A percentile compares a stretch with the other conserved stretches of the same genome.
Conservation (phyloP, 1,139 yeast species). For the Sugiyamaella japonica region DNA sequence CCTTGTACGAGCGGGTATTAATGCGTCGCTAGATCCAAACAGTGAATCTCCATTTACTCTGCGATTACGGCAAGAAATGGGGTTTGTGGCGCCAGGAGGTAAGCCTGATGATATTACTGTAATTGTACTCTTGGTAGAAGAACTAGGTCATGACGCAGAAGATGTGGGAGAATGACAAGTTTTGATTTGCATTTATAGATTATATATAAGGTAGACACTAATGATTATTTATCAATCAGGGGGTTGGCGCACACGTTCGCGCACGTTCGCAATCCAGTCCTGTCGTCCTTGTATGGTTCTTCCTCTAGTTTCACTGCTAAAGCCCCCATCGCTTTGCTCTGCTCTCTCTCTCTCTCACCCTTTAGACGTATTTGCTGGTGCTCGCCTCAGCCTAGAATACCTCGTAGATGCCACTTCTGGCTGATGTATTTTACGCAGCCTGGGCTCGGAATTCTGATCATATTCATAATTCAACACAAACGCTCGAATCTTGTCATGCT, state of each 20-base stretch:
- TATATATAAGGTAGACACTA: neutral
- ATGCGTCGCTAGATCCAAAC: constrained; percentile 67
- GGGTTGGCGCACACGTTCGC: too few relatives aligned
- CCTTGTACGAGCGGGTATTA: constrained; percentile 67
- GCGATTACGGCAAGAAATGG: constrained; percentile 54
- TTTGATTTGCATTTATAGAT: constrained; percentile 6
- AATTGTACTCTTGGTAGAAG: constrained; percentile 52
- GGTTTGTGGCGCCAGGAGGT: constrained; percentile 84
- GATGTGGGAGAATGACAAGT: neutral
- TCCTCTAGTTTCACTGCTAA: too few relatives aligned
- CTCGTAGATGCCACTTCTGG: constrained; percentile 25
- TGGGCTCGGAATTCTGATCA: constrained; percentile 14
- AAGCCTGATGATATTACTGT: constrained; percentile 94
- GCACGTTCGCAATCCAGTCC: neutral
- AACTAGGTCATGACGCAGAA: constrained; percentile 7
- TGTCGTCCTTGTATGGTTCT: neutral
- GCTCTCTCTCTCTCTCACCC: too few relatives aligned
- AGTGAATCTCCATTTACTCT: constrained; percentile 88
- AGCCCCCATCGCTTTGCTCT: too few relatives aligned
- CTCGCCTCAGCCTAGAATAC: constrained; percentile 16
- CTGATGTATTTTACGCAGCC: constrained; percentile 22
- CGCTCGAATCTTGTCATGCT: constrained; percentile 32
- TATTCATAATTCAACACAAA: constrained; percentile 34
- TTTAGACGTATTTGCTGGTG: neutral
- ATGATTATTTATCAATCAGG: too few relatives aligned